Evolutionary conservation across 257 asterid species (phyloP).

Genomic region (Plantago ovata): DNA sequence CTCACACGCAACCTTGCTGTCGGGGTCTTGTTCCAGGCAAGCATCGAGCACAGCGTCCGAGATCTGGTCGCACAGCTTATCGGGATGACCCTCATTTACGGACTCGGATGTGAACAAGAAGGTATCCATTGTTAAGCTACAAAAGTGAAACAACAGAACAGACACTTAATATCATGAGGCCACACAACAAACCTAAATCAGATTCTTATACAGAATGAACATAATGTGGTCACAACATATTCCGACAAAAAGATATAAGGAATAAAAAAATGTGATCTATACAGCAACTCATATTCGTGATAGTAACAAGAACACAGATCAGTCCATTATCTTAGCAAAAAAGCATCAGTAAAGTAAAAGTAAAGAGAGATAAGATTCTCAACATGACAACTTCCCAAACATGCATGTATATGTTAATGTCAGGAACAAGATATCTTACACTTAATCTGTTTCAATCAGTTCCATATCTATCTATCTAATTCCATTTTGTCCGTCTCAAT

Average conservation of each 20-base stretch:
- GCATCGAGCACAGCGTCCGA: constrained; percentile 11
- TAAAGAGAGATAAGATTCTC: not conserved
- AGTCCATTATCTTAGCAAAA: not conserved
- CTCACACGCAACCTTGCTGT: constrained; percentile 9
- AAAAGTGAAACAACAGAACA: not conserved
- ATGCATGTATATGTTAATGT: not conserved
- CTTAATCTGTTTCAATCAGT: no score
- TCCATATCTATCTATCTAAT: no score
- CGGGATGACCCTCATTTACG: constrained; percentile 11
- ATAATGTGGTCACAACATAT: not conserved
- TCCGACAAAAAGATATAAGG: not conserved
- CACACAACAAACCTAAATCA: not conserved
- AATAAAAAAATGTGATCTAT: not conserved
- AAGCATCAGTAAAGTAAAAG: not conserved
- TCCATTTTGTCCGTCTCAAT: no score
- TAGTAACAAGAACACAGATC: no score
- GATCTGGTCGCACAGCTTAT: constrained; percentile 13
- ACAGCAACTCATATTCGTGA: not conserved
- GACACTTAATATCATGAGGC: not conserved
- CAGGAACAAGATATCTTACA: not conserved
- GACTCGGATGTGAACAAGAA: constrained; percentile 10
- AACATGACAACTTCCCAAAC: not conserved
- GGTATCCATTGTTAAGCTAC: constrained; percentile 12
- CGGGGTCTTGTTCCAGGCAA: constrained; percentile 10
- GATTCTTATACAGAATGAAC: not conserved